Conservation (phyloP, 306 rosid genomes). For the Rosa lucieae region DNA sequence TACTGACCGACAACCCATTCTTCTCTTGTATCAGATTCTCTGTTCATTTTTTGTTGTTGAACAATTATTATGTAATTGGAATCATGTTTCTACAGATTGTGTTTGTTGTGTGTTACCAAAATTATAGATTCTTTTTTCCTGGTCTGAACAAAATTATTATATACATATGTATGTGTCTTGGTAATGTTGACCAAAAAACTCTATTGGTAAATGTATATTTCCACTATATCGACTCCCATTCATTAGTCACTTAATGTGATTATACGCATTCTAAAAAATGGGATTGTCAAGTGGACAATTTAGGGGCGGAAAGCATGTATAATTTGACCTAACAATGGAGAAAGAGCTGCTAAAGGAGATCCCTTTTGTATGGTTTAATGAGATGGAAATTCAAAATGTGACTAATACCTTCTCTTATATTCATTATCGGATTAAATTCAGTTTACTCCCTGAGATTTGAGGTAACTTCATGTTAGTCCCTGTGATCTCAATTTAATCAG, state of each 20-base stretch:
- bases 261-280: not conserved
- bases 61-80: not conserved
- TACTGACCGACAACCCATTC: slow-evolving; percentile 1
- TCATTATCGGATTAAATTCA: too few species aligned
- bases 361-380: too few species aligned
- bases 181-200: not conserved
- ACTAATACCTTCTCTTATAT: too few species aligned
- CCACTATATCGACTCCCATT: not conserved
- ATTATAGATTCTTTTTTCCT: not conserved
- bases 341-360: too few species aligned
- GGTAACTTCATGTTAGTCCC: too few species aligned
- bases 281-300: not conserved
- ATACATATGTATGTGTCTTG: not conserved
- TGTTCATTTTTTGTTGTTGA: not conserved
- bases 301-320: not conserved
- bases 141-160: not conserved
- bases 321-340: not conserved
- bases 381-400: too few species aligned
- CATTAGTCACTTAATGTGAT: not conserved
- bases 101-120: not conserved
- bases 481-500: too few species aligned
- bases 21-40: not conserved
- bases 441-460: too few species aligned
- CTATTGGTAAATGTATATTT: not conserved
- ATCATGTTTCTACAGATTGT: not conserved